Evolutionary conservation across 768 basidiomycete genomes (phyloP).

Genomic region (Psilocybe azurescens): DNA sequence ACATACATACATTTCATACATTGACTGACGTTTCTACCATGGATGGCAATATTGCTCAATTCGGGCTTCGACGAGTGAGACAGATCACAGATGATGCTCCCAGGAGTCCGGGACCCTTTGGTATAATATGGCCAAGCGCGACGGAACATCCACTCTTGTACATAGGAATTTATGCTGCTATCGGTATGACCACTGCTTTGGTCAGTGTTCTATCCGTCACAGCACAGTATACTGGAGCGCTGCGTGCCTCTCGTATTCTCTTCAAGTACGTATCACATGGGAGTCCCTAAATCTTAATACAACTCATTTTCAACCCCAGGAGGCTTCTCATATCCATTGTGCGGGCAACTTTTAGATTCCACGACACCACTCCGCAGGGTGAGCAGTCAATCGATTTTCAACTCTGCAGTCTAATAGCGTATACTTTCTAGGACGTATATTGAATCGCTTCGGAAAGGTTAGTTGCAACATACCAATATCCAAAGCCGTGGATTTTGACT

Average conservation of each 20-base stretch:
- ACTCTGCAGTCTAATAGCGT: conserved; percentile 55
- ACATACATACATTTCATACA: conserved; percentile 34
- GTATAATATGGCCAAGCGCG: conserved; percentile 49
- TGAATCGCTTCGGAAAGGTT: conserved; percentile 85
- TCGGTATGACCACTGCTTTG: conserved; percentile 52
- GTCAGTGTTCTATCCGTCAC: conserved; percentile 48
- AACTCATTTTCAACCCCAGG: conserved; percentile 28
- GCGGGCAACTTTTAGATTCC: conserved; percentile 83
- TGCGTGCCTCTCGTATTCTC: conserved; percentile 42
- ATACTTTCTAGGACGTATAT: conserved; percentile 68
- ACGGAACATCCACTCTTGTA: conserved; percentile 68
- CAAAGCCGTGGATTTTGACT: not conserved
- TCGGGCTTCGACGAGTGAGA: conserved; percentile 23
- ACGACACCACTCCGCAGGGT: conserved; percentile 85
- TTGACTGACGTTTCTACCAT: conserved; percentile 35
- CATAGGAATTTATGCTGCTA: conserved; percentile 61
- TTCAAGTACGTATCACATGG: conserved; percentile 33
- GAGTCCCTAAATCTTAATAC: no score
- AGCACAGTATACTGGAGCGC: conserved; percentile 60
- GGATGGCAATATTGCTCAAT: conserved; percentile 24
- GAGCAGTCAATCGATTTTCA: conserved; percentile 40
- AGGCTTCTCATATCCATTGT: conserved; percentile 72
- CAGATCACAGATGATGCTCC: conserved; percentile 24
- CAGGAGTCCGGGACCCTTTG: conserved; percentile 32
- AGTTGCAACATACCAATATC: conserved; percentile 66